phyloP scores from a whole-genome alignment of 2,329 filamentous ascomycete genomes.

The Aschersonia sp. region DNA sequence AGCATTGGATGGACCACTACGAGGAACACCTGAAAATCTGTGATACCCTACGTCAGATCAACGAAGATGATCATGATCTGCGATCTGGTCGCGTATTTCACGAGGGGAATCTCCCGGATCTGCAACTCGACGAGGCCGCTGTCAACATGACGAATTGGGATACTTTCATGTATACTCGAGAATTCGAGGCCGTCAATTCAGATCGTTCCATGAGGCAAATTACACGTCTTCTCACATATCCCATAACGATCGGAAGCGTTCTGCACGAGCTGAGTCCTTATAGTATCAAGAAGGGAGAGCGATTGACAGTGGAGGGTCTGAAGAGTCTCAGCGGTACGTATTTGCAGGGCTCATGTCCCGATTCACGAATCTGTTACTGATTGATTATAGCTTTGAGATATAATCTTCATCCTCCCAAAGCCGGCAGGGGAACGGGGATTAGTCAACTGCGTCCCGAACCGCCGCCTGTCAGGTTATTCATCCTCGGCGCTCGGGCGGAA shows the following conservation, averaged over 20 bases:
- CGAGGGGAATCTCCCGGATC: slow-evolving; percentile 82
- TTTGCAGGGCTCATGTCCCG: background rate
- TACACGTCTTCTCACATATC: slow-evolving; percentile 86
- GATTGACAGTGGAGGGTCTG: slow-evolving; percentile 74
- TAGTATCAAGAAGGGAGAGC: slow-evolving; percentile 56
- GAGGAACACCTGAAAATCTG: slow-evolving; percentile 87
- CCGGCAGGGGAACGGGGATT: slow-evolving; percentile 59
- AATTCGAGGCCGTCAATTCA: slow-evolving; percentile 82
- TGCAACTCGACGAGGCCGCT: slow-evolving; percentile 81
- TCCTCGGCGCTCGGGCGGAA: slow-evolving; percentile 91
- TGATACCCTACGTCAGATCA: slow-evolving; percentile 81
- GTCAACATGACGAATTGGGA: slow-evolving; percentile 99
- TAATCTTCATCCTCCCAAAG: slow-evolving; percentile 74
- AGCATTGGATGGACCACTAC: slow-evolving; percentile 94
- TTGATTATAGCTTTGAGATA: slow-evolving; percentile 62
- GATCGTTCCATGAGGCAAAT: slow-evolving; percentile 87
- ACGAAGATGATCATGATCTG: slow-evolving; percentile 95
- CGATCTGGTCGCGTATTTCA: slow-evolving; percentile 82
- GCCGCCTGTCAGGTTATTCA: slow-evolving; percentile 81
- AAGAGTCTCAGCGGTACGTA: slow-evolving; percentile 82
- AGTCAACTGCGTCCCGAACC: slow-evolving; percentile 72
- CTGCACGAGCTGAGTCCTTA: slow-evolving; percentile 93
- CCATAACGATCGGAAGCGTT: slow-evolving; percentile 79
- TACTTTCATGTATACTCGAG: slow-evolving; percentile 83
- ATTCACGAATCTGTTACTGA: background rate